Conservation (phyloP, 495 filamentous ascomycete genomes). For the Penicillium antarcticum region DNA sequence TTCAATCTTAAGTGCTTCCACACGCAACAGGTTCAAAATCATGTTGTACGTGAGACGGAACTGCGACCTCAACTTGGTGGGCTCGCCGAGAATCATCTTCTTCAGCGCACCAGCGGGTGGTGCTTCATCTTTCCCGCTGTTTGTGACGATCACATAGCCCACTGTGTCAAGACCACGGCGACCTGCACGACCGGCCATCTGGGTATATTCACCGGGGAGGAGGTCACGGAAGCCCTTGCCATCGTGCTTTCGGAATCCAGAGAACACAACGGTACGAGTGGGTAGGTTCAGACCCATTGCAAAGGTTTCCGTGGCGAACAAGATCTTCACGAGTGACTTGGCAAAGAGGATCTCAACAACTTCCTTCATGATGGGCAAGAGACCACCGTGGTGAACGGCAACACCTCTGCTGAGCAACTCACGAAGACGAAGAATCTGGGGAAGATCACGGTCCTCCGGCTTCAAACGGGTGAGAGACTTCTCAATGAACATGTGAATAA, state of each 20-base stretch:
- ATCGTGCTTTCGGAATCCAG: slow-evolving; percentile 94
- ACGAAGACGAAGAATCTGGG: slow-evolving; percentile 83
- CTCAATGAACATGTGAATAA: slow-evolving; percentile 95
- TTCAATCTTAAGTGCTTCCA: slow-evolving; percentile 97
- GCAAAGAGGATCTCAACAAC: slow-evolving; percentile 97
- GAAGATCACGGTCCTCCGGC: slow-evolving; percentile 81
- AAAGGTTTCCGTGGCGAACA: slow-evolving; percentile 98
- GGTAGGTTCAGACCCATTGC: slow-evolving; percentile 97
- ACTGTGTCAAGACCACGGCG: slow-evolving; percentile 88
- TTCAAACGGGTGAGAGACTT: slow-evolving; percentile 91
- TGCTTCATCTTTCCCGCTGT: slow-evolving; percentile 78
- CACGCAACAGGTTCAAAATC: slow-evolving; percentile 93
- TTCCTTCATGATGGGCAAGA: slow-evolving; percentile 96
- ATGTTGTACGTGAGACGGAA: slow-evolving; percentile 99
- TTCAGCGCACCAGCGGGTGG: slow-evolving; percentile 76
- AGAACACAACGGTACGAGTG: slow-evolving; percentile 95
- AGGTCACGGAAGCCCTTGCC: slow-evolving; percentile 88
- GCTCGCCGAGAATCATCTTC: slow-evolving; percentile 94
- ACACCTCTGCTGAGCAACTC: slow-evolving; percentile 86
- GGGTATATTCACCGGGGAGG: slow-evolving; percentile 92
- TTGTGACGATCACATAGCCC: slow-evolving; percentile 90
- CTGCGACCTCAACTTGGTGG: slow-evolving; percentile 91
- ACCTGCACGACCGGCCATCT: slow-evolving; percentile 96
- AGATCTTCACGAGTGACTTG: slow-evolving; percentile 87
- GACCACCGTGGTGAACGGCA: slow-evolving; percentile 93